A percentile compares a stretch with the other conserved stretches of the same genome.
Conservation (phyloP, 345 rosid genomes). For the Boechera retrofracta region DNA sequence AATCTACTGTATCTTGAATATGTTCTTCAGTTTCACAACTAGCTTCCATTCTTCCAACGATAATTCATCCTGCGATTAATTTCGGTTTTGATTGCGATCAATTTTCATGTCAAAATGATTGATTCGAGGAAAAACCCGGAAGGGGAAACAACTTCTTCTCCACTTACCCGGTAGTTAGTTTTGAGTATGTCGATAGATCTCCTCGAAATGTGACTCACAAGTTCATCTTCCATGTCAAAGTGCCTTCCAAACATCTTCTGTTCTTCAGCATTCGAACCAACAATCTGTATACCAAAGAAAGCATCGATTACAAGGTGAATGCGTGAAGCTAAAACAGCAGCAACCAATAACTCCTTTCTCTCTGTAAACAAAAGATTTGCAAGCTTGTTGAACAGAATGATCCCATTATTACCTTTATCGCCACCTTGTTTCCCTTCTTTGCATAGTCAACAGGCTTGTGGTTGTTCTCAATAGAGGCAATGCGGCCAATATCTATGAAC, state of each 20-base stretch:
- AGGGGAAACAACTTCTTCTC: not conserved
- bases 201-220: conserved; percentile 88
- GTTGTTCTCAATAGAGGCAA: conserved; percentile 82
- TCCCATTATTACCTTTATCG: conserved; percentile 70
- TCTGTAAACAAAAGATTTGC: not conserved
- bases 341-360: not conserved
- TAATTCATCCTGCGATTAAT: conserved; percentile 70
- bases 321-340: not conserved
- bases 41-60: conserved; percentile 75
- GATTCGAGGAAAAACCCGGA: not conserved
- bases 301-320: conserved; percentile 15
- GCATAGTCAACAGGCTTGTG: conserved; percentile 77
- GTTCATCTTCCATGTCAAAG: conserved; percentile 84
- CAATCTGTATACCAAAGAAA: conserved; percentile 56
- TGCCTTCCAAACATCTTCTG: conserved; percentile 95
- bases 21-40: conserved; percentile 73
- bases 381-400: conserved; percentile 21
- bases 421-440: conserved; percentile 81
- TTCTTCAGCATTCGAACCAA: conserved; percentile 73
- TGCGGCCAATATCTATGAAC: conserved; percentile 83
- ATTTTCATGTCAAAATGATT: not conserved
- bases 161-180: conserved; percentile 74
- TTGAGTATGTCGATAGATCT: conserved; percentile 85
- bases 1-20: conserved; percentile 71
- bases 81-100: not conserved